Conservation (phyloP, 1,284 basidiomycete genomes). For the Afroboletus lepidellus region DNA sequence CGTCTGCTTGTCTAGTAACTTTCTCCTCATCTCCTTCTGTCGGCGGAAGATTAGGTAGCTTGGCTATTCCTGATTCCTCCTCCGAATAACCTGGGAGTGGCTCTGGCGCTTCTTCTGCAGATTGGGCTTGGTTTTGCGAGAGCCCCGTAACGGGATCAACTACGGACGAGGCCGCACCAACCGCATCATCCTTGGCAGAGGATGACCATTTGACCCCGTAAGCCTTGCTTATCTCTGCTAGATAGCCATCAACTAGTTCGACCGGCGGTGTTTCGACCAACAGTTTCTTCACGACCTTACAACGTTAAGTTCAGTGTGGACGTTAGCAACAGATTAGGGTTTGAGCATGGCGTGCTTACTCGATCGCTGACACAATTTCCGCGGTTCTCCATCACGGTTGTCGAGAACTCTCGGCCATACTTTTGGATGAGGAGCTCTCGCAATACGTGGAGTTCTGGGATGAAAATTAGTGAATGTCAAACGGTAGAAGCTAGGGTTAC, state of each 20-base stretch:
- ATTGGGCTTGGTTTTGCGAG: slow-evolving; percentile 12
- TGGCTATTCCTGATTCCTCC: slow-evolving; percentile 35
- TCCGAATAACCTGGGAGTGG: slow-evolving; percentile 33
- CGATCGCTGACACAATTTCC: slow-evolving; percentile 78
- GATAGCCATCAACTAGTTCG: slow-evolving; percentile 83
- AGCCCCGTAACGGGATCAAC: slow-evolving; percentile 1
- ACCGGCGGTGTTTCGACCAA: slow-evolving; percentile 64
- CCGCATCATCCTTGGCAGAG: slow-evolving; percentile 29
- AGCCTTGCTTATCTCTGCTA: slow-evolving; percentile 84
- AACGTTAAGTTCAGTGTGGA: slow-evolving; percentile 1
- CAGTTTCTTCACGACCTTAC: slow-evolving; percentile 73
- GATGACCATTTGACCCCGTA: slow-evolving; percentile 77
- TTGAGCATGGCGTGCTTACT: slow-evolving; percentile 43
- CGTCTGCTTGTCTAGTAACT: slow-evolving; percentile 11
- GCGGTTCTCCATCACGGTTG: slow-evolving; percentile 79
- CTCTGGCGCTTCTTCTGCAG: slow-evolving; percentile 14
- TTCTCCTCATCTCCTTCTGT: slow-evolving; percentile 40
- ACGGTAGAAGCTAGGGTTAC: slow-evolving; percentile 38
- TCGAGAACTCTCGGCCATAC: slow-evolving; percentile 82
- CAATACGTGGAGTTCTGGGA: slow-evolving; percentile 78
- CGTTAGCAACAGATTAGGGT: not conserved
- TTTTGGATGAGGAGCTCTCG: slow-evolving; percentile 95
- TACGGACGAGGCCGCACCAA: slow-evolving; percentile 18
- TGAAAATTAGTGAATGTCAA: not conserved
- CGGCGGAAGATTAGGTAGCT: slow-evolving; percentile 48